Base-by-base conservation (phyloP, 192 early-diverging fungal species). In the Thoreauomyces humboldtii region DNA sequence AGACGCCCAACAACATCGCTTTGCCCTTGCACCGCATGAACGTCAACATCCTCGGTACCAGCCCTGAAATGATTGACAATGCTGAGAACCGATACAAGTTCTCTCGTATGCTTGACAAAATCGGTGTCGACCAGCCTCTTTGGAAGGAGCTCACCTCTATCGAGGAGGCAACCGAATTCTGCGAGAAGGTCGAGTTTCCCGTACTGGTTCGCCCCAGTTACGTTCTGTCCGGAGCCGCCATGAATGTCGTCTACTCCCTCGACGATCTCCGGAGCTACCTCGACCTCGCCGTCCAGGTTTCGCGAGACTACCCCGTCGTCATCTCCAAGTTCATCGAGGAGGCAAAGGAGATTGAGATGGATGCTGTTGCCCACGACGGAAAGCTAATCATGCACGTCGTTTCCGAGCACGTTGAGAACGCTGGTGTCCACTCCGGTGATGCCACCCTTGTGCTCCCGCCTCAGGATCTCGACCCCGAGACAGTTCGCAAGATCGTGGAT, bases 31-130 rank as follows among this genome's bases (percentile, higher is more conserved):
- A 93, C 58, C 84, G 94, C 63, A 88, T 92, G 78, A 90, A 92
- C 67, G 83, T 93, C 59, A 91, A 89, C n/a, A 86, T 97, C 4
- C 72, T 98, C 28, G 96, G 96, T 45, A 98, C 96, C 9, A 86
- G 78, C 25, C 93, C 96, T 0, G 82, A 88, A 38, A 89, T 90
- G 81, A 91, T 98, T 51, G 96, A 98, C 62, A 76, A 84, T 9
- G 96, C 94, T 32, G 94, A 98, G 74, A 90, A 97, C 81, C 89
- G 94, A 64, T 86, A 92, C 79, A 92, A 96, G 77, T 98, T 98
- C 79, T 95, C 92, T 32, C 78, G 86, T 60, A 88, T 92, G 43
- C 75, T 96, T 43, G 96, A 98, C 70, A 73, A 81, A 14, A 98
- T 98, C 66, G 89, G 88, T 46, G 91, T 98, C 2, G 94, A 98